Conservation (phyloP, 108 stramenopile species). For the Epipyxis sp. region DNA sequence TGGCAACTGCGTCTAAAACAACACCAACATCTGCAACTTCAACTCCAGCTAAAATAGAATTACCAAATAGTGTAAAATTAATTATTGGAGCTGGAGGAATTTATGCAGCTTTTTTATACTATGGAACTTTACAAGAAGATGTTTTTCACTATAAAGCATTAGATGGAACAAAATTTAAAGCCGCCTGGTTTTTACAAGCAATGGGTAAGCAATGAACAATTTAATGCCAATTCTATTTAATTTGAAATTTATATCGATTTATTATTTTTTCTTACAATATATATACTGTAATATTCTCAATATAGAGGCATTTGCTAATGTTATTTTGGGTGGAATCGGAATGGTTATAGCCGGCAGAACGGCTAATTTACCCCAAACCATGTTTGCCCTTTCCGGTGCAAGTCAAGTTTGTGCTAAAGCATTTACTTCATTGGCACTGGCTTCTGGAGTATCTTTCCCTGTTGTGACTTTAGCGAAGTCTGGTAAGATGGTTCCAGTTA, state of each 20-base stretch:
- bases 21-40: too few species aligned
- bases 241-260: neutral
- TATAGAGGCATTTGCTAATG: slow-evolving; percentile 77
- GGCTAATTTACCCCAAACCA: slow-evolving; percentile 67
- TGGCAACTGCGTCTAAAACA: too few species aligned
- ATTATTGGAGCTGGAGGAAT: slow-evolving; percentile 67
- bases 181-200: slow-evolving; percentile 81
- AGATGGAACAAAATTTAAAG: slow-evolving; percentile 78
- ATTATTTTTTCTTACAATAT: neutral
- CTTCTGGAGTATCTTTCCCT: slow-evolving; percentile 76
- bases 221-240: neutral
- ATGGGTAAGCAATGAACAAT: neutral
- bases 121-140: slow-evolving; percentile 90
- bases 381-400: slow-evolving; percentile 80
- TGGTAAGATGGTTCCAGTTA: slow-evolving; percentile 91
- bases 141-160: slow-evolving; percentile 73
- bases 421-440: slow-evolving; percentile 75
- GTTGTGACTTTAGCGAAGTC: slow-evolving; percentile 80
- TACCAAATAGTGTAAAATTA: neutral
- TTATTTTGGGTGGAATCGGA: slow-evolving; percentile 75
- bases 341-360: slow-evolving; percentile 75
- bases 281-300: neutral
- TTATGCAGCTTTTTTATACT: slow-evolving; percentile 87
- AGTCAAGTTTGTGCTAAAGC: slow-evolving; percentile 85
- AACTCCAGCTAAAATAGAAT: neutral